Evolutionary conservation across 2,329 filamentous ascomycete species (phyloP), one percentile per base, ranked within the genome.

Genomic region (Lachnum nothofagi): DNA sequence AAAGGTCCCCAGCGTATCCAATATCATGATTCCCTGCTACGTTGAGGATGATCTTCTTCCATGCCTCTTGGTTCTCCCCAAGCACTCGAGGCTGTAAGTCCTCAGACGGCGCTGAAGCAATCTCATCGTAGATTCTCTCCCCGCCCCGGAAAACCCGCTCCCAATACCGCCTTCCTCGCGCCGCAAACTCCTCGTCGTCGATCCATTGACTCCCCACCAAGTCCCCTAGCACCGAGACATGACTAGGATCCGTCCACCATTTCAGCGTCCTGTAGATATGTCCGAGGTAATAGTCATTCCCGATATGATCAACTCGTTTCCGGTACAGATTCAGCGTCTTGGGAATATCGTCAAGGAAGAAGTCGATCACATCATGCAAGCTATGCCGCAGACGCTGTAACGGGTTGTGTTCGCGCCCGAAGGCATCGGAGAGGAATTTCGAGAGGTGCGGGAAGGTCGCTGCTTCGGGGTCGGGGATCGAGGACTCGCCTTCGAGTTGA

Each of bases 171-270:
- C 71, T 69, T 14, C 82, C 85, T 33, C 93, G 79, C 52, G 74
- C 73, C 52, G 80, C 77, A 64, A 98, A 98, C 68, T 98, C 93
- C 24, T 77, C 78, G 64, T 95, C 83, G 43, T 78, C 79, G 53
- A 98, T 86, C 93, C 93, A 98, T 67, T 98, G 93, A 62, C 90
- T 95, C 8, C 93, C 93, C 8, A 98, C 72, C 50, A 98, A 72
- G 65, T 98, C 93, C 3, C 93, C 93, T 3, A 98, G 74, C 0
- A 97, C 90, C 0, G 86, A 83, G 17, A 93, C 81, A 66, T 98
- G 93, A 0, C 88, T 94, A 7, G 93, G 93, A 14, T 74, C 71
- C 0, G 86, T 80, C 85, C 87, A 94, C 88, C 90, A 95, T 57
- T 80, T 77, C 42, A 95, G 69, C 0, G 83, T 86, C 14, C 88